Percentiles rank a stretch among this genome's conserved stretches.
These are phyloP conservation scores for Aspergillus pseudoviridinutans DNA, from an alignment of 2,329 filamentous ascomycete species.

Conservation along the genomic window DNA sequence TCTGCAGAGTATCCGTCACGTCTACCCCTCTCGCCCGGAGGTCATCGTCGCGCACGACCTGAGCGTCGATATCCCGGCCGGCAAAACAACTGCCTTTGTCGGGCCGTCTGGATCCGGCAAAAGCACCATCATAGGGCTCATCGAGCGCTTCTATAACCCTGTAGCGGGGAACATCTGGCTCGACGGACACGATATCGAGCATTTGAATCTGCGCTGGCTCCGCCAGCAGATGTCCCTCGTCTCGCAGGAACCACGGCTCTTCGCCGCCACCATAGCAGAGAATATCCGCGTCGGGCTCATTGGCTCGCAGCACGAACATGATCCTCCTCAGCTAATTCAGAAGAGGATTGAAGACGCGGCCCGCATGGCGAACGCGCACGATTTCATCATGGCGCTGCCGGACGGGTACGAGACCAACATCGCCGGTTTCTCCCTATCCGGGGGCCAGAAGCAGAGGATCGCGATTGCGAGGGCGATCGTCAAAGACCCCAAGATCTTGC, in stretches of 20 bases:
- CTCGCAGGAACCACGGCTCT: slow-evolving; percentile 79
- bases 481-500: slow-evolving; percentile 78
- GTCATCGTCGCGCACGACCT: slow-evolving; percentile 43
- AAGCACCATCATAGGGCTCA: slow-evolving; percentile 46
- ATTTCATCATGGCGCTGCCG: slow-evolving; percentile 60
- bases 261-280: slow-evolving; percentile 74
- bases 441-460: not conserved
- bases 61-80: slow-evolving; percentile 42
- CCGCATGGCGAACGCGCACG: slow-evolving; percentile 59
- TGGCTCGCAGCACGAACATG: slow-evolving; percentile 65
- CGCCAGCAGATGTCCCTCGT: slow-evolving; percentile 70
- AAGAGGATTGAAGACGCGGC: slow-evolving; percentile 17
- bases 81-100: slow-evolving; percentile 54
- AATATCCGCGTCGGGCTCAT: slow-evolving; percentile 62
- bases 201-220: slow-evolving; percentile 61
- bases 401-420: not conserved
- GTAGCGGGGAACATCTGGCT: slow-evolving; percentile 50
- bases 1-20: slow-evolving; percentile 43
- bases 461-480: slow-evolving; percentile 80
- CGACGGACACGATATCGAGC: slow-evolving; percentile 71
- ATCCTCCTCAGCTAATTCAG: slow-evolving; percentile 49
- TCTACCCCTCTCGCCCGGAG: slow-evolving; percentile 46
- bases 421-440: not conserved
- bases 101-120: slow-evolving; percentile 49
- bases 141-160: slow-evolving; percentile 57